Base-by-base conservation (phyloP, 2,329 filamentous ascomycete species). In the Aspergillus carbonarius region DNA sequence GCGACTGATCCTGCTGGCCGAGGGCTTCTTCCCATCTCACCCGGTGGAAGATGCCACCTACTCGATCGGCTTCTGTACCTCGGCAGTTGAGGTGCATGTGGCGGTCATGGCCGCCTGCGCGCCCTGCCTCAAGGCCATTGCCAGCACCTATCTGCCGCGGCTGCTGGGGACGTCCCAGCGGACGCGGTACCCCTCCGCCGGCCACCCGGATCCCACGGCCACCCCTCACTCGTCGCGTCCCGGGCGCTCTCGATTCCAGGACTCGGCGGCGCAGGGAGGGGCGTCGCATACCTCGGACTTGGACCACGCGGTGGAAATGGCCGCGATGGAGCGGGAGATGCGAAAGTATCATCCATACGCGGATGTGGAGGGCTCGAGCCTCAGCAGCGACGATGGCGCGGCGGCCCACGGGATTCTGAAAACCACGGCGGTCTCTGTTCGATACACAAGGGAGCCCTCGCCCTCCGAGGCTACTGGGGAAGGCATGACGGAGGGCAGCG, bases 71-170 rank as follows among this genome's bases (percentile, higher is more conserved):
- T 72, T 72, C 60, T 65, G 60, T 53, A 66, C 66, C 25, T 72
- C 70, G 2, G 66, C 64, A 15, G 54, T 73, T n/a, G 71, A 73
- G 60, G 63, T 68, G 32, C 65, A 70, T 18, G 57, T 71, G 12
- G 70, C 70, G 4, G 64, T 72, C 6, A 55, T 73, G 10, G 62
- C 68, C n/a, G 71, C 70, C 15, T 73, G 67, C 34, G 70, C 54
- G 0, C 69, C 71, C 0, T 66, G 68, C 1, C 58, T 71, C 58
- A 73, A 72, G 54, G 59, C 66, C 17, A 44, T 61, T 25, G 25
- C 52, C n/a, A 52, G 49, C 17, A 23, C 13, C 13, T 40, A 25
- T 15, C 17, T 35, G 34, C 49, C 49, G n/a, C 49, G 49, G 12
- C 49, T 52, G 13, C 32, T 37, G 15, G 49, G 34, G 9, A 13